phyloP scores from a whole-genome alignment of 768 basidiomycete species.

The Mycena olivaceomarginata region DNA sequence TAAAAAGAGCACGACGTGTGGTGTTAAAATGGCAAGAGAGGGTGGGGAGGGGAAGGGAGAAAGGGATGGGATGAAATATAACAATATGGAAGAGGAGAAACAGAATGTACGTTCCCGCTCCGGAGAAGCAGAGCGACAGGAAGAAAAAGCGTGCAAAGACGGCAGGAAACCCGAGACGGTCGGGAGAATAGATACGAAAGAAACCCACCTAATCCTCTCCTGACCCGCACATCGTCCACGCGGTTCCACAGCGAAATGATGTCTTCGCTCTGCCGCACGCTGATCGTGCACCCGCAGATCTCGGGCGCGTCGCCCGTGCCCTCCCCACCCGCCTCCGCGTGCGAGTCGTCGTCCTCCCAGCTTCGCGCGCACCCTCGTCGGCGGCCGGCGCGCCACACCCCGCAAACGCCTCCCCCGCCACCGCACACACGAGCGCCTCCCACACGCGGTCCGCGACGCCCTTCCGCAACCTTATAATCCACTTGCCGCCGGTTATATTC shows the following conservation, averaged over 20 bases:
- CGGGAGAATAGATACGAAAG: neutral
- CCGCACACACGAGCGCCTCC: slow-evolving; percentile 92
- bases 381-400: slow-evolving; percentile 61
- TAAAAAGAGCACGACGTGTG: too few relatives aligned
- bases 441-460: slow-evolving; percentile 93
- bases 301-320: slow-evolving; percentile 72
- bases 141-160: too few relatives aligned
- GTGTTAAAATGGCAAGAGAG: too few relatives aligned
- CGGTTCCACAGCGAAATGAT: slow-evolving; percentile 96
- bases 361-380: slow-evolving; percentile 21
- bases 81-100: too few relatives aligned
- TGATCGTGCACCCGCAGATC: slow-evolving; percentile 97
- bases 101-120: too few relatives aligned
- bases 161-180: too few relatives aligned
- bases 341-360: slow-evolving; percentile 58
- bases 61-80: too few relatives aligned
- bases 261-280: slow-evolving; percentile 94
- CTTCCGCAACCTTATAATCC: slow-evolving; percentile 95
- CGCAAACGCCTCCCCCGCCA: slow-evolving; percentile 95
- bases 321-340: slow-evolving; percentile 65
- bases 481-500: slow-evolving; percentile 94
- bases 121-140: too few relatives aligned
- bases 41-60: too few relatives aligned
- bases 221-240: slow-evolving; percentile 83
- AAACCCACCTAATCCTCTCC: slow-evolving; percentile 86